phyloP scores from a whole-genome alignment of 2,329 filamentous ascomycete genomes.

The Phaeosphaeria sp. region DNA sequence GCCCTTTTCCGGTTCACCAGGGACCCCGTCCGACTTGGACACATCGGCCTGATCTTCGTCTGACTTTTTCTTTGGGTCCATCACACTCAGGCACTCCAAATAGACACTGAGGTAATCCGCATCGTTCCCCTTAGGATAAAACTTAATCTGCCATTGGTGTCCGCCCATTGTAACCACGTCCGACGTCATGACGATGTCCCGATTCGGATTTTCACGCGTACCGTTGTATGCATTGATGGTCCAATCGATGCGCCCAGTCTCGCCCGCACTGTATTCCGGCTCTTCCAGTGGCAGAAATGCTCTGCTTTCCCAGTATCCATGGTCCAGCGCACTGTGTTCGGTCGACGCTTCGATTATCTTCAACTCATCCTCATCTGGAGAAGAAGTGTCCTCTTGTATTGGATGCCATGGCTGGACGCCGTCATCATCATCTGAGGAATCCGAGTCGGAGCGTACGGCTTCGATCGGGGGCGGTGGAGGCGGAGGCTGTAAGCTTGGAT shows the following conservation, averaged over 20 bases:
- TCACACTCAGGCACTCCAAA: constrained; percentile 64
- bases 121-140: constrained; percentile 67
- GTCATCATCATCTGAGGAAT: constrained; percentile 48
- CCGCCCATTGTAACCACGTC: constrained; percentile 63
- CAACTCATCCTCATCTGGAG: constrained; percentile 64
- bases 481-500: constrained; percentile 31
- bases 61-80: constrained; percentile 24
- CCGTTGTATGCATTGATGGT: constrained; percentile 64
- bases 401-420: constrained; percentile 56
- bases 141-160: constrained; percentile 70
- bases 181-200: constrained; percentile 64
- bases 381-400: constrained; percentile 62
- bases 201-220: constrained; percentile 65
- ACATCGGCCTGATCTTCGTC: constrained; percentile 4
- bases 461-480: constrained; percentile 44
- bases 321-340: constrained; percentile 63
- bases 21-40: constrained; percentile 1
- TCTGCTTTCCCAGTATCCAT: constrained; percentile 64
- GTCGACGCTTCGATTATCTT: constrained; percentile 60
- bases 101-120: constrained; percentile 66
- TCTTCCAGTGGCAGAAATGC: constrained; percentile 64
- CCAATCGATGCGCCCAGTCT: constrained; percentile 65
- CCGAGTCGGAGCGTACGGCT: constrained; percentile 35
- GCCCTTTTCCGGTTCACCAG: constrained; percentile 6
- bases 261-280: constrained; percentile 61